Evolutionary conservation across 495 filamentous ascomycete genomes (phyloP), one percentile per base, ranked within the genome.

Genomic region (Penicillium longicatenatum): DNA sequence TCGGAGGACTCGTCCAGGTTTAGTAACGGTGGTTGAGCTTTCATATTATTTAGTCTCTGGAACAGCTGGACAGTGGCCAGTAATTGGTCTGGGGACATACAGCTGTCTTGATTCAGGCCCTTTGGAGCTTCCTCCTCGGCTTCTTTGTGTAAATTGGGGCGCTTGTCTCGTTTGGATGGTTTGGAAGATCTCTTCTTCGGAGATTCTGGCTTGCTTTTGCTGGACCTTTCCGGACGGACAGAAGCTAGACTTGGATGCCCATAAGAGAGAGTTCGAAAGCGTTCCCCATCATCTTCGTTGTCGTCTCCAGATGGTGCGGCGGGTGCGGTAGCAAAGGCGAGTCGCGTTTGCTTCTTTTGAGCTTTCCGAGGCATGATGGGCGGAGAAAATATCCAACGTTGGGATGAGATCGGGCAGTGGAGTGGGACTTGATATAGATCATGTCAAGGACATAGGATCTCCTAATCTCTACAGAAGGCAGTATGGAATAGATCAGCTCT

Each of bases 321-420:
- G 14, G 76, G 63, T 35, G 12, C 12, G 37, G 37, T 17, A 14
- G 68, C 68, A 53, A 81, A 82, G 22, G 74, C 60, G 44, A 82
- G 76, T 50, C 76, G 76, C 44, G 79, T 77, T 64, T 81, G 78
- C 62, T 78, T 79, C 57, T 76, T 79, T 20, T 61, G 60, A 14
- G 69, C 62, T 52, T 66, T 72, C 68, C 75, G 71, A 63, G 75
- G 68, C 76, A 79, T 79, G 11, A 39, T 41, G 56, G 33, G 10
- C 1, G 39, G 22, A 50, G 46, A 29, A 33, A 37, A 52, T 12
- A n/a, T n/a, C n/a, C n/a, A n/a, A n/a, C n/a, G n/a, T n/a, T 6
- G 41, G 41, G 21, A 17, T 12, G 16, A 22, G 17, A 17, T 43
- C 1, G 31, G 33, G 22, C 9, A 10, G 22, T 8, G 26, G 16